Evolutionary conservation across 805 yeast genomes (phyloP), one percentile per base, ranked within the genome.

Genomic region (Priceomyces melissophilus): DNA sequence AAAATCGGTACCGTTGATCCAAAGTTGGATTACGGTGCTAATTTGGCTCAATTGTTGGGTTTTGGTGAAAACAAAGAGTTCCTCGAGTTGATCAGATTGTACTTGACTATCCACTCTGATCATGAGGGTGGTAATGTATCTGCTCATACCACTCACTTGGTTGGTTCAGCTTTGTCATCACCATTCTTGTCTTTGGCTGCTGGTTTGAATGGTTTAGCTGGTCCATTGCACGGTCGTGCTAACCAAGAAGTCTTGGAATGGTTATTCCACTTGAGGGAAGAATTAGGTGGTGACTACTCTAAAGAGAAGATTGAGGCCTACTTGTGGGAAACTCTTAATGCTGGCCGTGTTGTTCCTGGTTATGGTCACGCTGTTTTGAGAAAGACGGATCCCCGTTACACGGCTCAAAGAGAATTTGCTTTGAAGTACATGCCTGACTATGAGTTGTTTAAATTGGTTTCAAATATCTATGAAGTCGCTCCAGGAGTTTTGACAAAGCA

Each of bases 311-410:
- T 85, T 49, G 81, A 78, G 63, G 69, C 73, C 50, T 79, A 81
- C 71, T 67, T 85, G 54, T 84, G 93, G 93, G 72, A 73, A 31
- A 68, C 84, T 39, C 73, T 85, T 50, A 79, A 82, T 63, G 70
- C 81, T 35, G 87, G 87, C 46, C 76, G 89, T 56, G 93, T 85
- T 45, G 81, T 85, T 48, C 95, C 95, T 47, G 95, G 95, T 46
- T 86, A 86, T 69, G 95, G 95, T 36, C 95, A 85, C 63, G 93
- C 93, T 41, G 93, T 85, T 39, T 73, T 85, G 63, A 76, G 95
- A 67, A 80, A 78, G 73, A 81, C 91, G 38, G 93, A 85, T 64
- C 93, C 93, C 45, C 75, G 93, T 55, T 85, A 80, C 69, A 72
- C 76, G 42, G 91, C 90, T 43, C 82, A 81, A 72, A 71, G 83